Evolutionary conservation across 2,329 filamentous ascomycete species (phyloP).

Genomic region (Diaporthe vexans): DNA sequence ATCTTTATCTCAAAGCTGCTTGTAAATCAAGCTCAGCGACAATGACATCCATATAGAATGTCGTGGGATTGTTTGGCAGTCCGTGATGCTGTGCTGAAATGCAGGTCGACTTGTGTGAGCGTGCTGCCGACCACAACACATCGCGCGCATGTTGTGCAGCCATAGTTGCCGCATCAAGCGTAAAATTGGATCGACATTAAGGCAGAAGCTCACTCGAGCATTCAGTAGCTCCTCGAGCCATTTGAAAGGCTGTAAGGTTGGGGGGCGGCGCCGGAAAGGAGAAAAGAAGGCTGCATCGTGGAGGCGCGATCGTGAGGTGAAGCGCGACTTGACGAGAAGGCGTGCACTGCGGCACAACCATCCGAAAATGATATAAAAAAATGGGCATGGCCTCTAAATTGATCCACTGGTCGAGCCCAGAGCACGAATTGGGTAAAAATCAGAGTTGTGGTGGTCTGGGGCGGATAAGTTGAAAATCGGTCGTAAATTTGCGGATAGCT

Average conservation of each 20-base stretch:
- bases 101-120: not conserved
- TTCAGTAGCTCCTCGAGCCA: not conserved
- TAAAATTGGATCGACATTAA: not conserved
- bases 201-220: slow-evolving; percentile 26
- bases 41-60: too few relatives aligned
- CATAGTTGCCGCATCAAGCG: not conserved
- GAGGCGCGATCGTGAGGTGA: slow-evolving; percentile 33
- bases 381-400: slow-evolving; percentile 30
- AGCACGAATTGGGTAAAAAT: slow-evolving; percentile 24
- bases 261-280: slow-evolving; percentile 8
- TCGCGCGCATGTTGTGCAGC: not conserved
- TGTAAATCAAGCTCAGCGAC: not conserved
- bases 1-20: not conserved
- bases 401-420: slow-evolving; percentile 30
- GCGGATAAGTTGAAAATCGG: slow-evolving; percentile 23
- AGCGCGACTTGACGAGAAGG: slow-evolving; percentile 31
- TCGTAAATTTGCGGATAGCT: slow-evolving; percentile 41
- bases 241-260: not conserved
- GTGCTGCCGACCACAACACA: not conserved
- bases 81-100: not conserved
- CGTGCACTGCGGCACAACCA: slow-evolving; percentile 33
- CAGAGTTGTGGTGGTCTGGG: slow-evolving; percentile 36
- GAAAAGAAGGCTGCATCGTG: slow-evolving; percentile 30
- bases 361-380: slow-evolving; percentile 36
- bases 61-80: not conserved